A percentile compares a stretch with the other conserved stretches of the same genome.
These are phyloP conservation scores for Myxozyma melibiosi DNA, from an alignment of 805 yeast genomes.

Conservation along the genomic window DNA sequence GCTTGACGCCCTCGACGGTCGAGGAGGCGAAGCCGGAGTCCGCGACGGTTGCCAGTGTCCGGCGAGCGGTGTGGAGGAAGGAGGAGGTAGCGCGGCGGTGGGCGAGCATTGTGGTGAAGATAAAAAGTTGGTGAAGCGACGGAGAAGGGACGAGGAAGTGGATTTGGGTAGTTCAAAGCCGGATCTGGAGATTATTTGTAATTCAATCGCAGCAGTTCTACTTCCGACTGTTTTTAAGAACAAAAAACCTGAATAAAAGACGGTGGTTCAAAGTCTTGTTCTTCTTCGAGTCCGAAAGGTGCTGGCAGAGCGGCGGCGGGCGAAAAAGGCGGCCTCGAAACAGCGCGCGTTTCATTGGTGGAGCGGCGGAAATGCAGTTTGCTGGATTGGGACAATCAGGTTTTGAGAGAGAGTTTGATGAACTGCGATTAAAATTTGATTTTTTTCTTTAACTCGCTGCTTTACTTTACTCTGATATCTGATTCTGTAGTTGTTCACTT, in stretches of 20 bases:
- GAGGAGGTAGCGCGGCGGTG: constrained; percentile 10
- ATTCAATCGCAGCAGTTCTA: too few species aligned
- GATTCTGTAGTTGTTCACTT: neutral
- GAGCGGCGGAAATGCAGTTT: neutral
- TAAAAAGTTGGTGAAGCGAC: neutral
- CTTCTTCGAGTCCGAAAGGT: too few species aligned
- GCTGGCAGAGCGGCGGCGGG: too few species aligned
- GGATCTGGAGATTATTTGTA: too few species aligned
- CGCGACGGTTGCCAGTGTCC: constrained; percentile 37
- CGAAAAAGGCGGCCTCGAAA: constrained; percentile 7
- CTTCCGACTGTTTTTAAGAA: too few species aligned
- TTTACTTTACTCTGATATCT: neutral
- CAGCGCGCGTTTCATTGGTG: constrained; percentile 14
- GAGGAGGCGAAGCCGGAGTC: constrained; percentile 40
- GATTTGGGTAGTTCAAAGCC: neutral
- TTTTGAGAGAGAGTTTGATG: too few species aligned
- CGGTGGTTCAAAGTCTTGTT: too few species aligned
- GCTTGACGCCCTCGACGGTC: constrained; percentile 49
- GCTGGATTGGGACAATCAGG: neutral
- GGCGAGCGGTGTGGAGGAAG: constrained; percentile 24
- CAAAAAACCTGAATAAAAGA: too few species aligned
- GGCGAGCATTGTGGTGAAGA: neutral
- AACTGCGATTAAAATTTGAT: neutral
- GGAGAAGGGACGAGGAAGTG: neutral
- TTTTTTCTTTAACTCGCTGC: neutral